Percentiles rank a stretch among this genome's conserved stretches.
Conservation (phyloP, 2,329 filamentous ascomycete species). For the Lachnellula cervina region DNA sequence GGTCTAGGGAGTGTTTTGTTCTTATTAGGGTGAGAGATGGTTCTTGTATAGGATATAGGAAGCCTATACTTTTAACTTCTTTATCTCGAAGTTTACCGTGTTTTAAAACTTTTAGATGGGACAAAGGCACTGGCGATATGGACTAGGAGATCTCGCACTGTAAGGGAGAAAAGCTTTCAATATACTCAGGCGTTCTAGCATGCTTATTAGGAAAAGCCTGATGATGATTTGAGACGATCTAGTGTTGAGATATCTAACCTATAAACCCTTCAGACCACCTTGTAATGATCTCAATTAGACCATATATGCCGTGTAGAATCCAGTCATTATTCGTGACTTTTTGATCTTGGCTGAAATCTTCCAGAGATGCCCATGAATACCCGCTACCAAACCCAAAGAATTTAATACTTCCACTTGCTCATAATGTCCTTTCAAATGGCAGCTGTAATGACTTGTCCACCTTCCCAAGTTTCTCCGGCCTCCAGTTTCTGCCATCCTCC, state of each 20-base stretch:
- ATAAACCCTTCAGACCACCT: not conserved
- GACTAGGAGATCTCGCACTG: no score
- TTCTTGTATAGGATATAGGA: no score
- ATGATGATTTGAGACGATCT: not conserved
- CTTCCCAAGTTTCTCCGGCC: conserved; percentile 64
- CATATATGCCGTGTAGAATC: not conserved
- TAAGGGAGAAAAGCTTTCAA: no score
- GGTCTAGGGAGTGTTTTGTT: no score
- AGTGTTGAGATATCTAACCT: not conserved
- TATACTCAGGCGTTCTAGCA: no score
- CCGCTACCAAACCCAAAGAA: not conserved
- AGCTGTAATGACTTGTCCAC: conserved; percentile 35
- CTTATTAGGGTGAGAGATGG: no score
- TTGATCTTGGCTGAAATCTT: not conserved
- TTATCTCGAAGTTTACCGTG: no score
- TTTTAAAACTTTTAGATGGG: no score
- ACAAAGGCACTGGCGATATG: no score
- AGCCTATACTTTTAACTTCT: no score
- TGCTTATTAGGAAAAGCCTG: not conserved
- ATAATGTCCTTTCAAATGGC: not conserved
- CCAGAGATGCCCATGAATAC: not conserved
- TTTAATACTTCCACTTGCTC: not conserved
- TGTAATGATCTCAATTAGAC: not conserved
- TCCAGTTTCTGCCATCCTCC: conserved; percentile 79
- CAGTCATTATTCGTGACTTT: not conserved